Percentiles rank a stretch among this genome's conserved stretches.
phyloP scores from a whole-genome alignment of 1,284 basidiomycete species.

The Phlebopus sp. region DNA sequence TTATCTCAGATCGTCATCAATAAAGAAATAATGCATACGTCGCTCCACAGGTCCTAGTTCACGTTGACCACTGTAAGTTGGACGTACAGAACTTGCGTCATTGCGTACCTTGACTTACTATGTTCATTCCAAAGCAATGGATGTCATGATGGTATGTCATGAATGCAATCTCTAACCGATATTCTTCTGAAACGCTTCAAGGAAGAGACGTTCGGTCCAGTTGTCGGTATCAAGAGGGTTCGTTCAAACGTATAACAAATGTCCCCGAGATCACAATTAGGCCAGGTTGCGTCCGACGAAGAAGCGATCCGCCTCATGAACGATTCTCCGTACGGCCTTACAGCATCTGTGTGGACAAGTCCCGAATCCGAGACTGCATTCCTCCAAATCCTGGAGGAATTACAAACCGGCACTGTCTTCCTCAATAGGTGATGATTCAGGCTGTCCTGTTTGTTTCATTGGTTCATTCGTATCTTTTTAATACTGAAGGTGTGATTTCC shows the following conservation, averaged over 20 bases:
- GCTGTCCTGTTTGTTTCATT: background rate
- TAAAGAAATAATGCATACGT: conserved; percentile 79
- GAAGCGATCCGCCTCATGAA: conserved; percentile 92
- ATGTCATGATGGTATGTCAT: conserved; percentile 76
- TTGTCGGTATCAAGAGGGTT: conserved; percentile 89
- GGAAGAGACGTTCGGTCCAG: conserved; percentile 89
- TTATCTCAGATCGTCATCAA: conserved; percentile 1
- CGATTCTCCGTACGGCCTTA: conserved; percentile 93
- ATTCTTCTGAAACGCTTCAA: conserved; percentile 24
- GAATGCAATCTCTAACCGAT: background rate
- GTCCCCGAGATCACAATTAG: background rate
- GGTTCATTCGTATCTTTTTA: background rate
- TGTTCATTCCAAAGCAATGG: conserved; percentile 64
- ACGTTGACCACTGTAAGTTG: conserved; percentile 81
- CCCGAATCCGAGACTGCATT: conserved; percentile 67
- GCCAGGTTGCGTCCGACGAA: conserved; percentile 72
- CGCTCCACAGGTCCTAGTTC: conserved; percentile 83
- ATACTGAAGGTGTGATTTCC: conserved; percentile 65
- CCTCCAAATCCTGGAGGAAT: conserved; percentile 63
- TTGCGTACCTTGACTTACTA: conserved; percentile 3
- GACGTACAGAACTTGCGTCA: background rate
- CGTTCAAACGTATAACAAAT: background rate
- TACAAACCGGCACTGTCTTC: conserved; percentile 91
- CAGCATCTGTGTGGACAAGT: conserved; percentile 90
- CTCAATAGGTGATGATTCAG: conserved; percentile 62